A percentile compares a stretch with the other conserved stretches of the same genome.
These are phyloP conservation scores for Cryptococcus hybrid DNA, from an alignment of 1,284 basidiomycete species.

Conservation along the genomic window DNA sequence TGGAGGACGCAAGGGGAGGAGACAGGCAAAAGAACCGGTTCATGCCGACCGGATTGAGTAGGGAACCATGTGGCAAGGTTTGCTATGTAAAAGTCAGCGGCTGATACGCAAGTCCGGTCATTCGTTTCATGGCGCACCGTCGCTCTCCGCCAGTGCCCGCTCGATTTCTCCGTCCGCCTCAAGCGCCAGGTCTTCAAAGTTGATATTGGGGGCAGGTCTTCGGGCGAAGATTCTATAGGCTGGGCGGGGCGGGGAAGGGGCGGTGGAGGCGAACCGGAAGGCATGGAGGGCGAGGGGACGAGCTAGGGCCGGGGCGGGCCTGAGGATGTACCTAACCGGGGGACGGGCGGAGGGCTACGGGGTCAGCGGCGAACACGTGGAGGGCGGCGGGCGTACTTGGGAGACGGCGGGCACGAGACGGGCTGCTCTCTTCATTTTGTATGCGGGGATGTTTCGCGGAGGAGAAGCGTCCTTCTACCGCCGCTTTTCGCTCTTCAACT, in stretches of 20 bases:
- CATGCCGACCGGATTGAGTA: constrained; percentile 2
- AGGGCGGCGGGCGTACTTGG: background rate
- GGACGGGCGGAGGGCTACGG: too few species aligned
- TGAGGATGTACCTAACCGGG: background rate
- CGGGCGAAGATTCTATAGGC: background rate
- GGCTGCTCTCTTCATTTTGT: background rate
- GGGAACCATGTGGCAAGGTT: constrained; percentile 4
- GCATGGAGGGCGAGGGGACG: background rate
- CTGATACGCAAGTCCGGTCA: background rate
- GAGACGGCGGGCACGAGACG: background rate
- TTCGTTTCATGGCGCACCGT: background rate
- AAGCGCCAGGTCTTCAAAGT: constrained; percentile 25
- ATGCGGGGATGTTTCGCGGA: background rate
- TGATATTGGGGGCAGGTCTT: background rate
- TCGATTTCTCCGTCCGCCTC: constrained; percentile 15
- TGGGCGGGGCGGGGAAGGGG: background rate
- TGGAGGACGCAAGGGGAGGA: constrained; percentile 37
- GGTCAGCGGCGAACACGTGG: too few species aligned
- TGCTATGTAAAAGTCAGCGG: background rate
- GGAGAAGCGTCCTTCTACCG: too few species aligned
- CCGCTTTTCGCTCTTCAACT: too few species aligned
- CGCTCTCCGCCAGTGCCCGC: constrained; percentile 3
- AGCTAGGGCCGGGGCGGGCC: too few species aligned
- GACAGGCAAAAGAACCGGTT: constrained; percentile 39
- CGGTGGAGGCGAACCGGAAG: background rate